Percentiles rank a stretch among this genome's conserved stretches.
These are phyloP conservation scores for Botryosphaeria dothidea DNA, from an alignment of 2,329 filamentous ascomycete genomes.

Conservation along the genomic window DNA sequence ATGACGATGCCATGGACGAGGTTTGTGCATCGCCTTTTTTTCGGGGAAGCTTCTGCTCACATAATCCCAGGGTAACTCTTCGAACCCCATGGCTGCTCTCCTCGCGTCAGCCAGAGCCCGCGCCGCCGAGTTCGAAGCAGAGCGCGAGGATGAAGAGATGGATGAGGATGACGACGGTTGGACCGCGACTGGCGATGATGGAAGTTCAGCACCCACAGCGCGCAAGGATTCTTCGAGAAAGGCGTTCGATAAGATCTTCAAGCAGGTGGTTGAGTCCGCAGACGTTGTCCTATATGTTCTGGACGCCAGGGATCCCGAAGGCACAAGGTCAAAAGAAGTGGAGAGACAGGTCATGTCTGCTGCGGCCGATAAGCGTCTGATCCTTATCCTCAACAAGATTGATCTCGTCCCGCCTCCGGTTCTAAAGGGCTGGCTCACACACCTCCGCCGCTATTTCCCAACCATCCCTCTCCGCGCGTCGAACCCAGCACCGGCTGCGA, in stretches of 20 bases:
- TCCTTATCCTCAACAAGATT: slow-evolving; percentile 93
- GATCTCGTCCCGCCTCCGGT: slow-evolving; percentile 82
- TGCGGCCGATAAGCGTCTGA: slow-evolving; percentile 79
- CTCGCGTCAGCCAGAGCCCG: slow-evolving; percentile 79
- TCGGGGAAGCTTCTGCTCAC: slow-evolving; percentile 18
- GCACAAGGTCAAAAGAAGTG: slow-evolving; percentile 85
- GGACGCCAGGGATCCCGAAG: slow-evolving; percentile 87
- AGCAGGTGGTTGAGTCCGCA: slow-evolving; percentile 83
- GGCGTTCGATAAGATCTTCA: slow-evolving; percentile 95
- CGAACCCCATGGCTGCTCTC: slow-evolving; percentile 90
- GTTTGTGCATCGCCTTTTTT: slow-evolving; percentile 26
- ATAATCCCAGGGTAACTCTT: slow-evolving; percentile 52
- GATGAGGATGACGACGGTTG: slow-evolving; percentile 58
- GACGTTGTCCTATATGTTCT: slow-evolving; percentile 93
- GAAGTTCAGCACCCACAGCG: slow-evolving; percentile 32
- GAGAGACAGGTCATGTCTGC: slow-evolving; percentile 92
- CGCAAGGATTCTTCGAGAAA: slow-evolving; percentile 69
- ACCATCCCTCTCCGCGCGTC: slow-evolving; percentile 87
- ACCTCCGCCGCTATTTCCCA: slow-evolving; percentile 87
- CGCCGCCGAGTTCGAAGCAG: slow-evolving; percentile 72
- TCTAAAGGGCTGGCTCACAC: slow-evolving; percentile 79
- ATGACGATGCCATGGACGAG: slow-evolving; percentile 61
- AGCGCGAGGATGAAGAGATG: slow-evolving; percentile 60
- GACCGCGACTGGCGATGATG: slow-evolving; percentile 50
- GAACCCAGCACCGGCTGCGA: slow-evolving; percentile 77